Conservation (phyloP, 2,329 filamentous ascomycete genomes). For the Fusarium sp. region DNA sequence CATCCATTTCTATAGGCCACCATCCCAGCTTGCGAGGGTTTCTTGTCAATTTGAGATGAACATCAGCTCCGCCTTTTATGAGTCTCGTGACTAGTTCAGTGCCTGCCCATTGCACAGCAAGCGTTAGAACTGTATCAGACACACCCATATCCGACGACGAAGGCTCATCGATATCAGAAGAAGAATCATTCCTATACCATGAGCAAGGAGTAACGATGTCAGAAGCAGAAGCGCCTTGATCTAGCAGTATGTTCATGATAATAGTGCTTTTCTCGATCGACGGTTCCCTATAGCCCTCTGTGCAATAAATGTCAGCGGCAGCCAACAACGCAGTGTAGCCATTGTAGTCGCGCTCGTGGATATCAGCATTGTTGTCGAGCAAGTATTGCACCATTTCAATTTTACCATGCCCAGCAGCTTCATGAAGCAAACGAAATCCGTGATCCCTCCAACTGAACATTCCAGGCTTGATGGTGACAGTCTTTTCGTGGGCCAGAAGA, state of each 20-base stretch:
- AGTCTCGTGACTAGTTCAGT: neutral
- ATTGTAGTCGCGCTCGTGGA: neutral
- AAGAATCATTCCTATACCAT: neutral
- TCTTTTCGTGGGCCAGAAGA: neutral
- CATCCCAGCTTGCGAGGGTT: neutral
- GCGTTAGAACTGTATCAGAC: neutral
- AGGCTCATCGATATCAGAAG: neutral
- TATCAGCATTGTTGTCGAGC: neutral
- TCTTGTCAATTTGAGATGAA: neutral
- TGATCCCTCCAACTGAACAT: rapidly evolving
- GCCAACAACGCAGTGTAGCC: rapidly evolving
- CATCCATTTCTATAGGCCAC: neutral
- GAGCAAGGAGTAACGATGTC: neutral
- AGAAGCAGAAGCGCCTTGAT: neutral
- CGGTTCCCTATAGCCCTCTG: no score
- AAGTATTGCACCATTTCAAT: neutral
- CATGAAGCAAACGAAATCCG: neutral
- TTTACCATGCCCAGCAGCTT: neutral
- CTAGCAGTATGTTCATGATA: neutral
- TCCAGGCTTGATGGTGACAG: neutral
- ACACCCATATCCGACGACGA: neutral
- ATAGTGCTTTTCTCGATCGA: neutral
- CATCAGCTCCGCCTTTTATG: neutral
- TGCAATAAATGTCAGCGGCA: neutral
- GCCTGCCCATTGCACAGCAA: neutral